Conservation (phyloP, 73 alveolate genomes). For the Effrenium voratum region DNA sequence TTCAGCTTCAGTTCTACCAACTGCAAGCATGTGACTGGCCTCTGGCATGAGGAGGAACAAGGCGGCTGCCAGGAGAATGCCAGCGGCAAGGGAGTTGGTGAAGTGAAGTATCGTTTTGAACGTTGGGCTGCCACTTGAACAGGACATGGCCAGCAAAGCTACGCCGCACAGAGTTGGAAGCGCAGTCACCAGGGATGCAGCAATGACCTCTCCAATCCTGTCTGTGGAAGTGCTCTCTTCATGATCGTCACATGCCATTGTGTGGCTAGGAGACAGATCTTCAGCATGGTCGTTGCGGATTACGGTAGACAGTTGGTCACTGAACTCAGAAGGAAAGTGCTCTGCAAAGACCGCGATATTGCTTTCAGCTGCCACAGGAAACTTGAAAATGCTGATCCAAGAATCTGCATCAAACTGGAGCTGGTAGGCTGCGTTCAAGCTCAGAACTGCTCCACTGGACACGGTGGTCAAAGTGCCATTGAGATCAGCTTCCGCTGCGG, state of each 20-base stretch:
- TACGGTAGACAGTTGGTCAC: not conserved
- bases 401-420: not conserved
- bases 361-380: not conserved
- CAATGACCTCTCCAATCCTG: conserved; percentile 61
- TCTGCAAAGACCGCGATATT: not conserved
- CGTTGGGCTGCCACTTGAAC: not conserved
- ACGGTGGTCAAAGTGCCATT: not conserved
- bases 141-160: not conserved
- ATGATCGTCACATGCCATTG: too few relatives aligned
- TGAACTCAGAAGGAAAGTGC: not conserved
- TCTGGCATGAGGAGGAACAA: conserved; percentile 59
- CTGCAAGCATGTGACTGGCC: conserved; percentile 37
- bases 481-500: not conserved
- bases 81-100: conserved; percentile 30
- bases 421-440: not conserved
- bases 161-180: conserved; percentile 40
- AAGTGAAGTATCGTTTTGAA: not conserved
- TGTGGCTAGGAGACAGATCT: too few relatives aligned
- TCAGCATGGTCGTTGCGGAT: too few relatives aligned
- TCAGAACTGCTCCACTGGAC: not conserved
- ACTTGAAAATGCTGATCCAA: not conserved
- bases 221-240: too few relatives aligned
- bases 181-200: conserved; percentile 5
- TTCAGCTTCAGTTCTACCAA: conserved; percentile 13
- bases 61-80: conserved; percentile 49